A percentile compares a stretch with the other conserved stretches of the same genome.
These are phyloP conservation scores for Echinochloa phyllopogon DNA, from an alignment of 176 grass and related monocot genomes.

Conservation along the genomic window DNA sequence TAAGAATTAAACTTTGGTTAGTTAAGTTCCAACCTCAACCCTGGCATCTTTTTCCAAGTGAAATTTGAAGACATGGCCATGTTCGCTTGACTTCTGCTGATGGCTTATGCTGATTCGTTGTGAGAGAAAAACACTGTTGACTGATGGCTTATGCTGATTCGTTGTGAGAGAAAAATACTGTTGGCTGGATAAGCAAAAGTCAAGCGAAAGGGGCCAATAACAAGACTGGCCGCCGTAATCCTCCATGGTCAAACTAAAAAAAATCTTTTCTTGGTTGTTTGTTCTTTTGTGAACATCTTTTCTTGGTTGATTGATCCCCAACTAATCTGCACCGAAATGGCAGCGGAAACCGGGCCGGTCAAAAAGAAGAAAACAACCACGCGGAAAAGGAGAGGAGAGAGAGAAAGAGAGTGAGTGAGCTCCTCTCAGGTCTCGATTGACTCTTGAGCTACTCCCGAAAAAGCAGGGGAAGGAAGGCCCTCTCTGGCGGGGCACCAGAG, in stretches of 20 bases:
- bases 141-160: too few relatives aligned
- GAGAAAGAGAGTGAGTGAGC: neutral
- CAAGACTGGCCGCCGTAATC: neutral
- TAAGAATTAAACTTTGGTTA: neutral
- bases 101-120: too few relatives aligned
- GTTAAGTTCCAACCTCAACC: neutral
- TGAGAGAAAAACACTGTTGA: too few relatives aligned
- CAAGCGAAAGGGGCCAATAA: too few relatives aligned
- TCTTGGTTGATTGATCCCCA: conserved; percentile 23
- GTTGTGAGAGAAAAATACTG: too few relatives aligned
- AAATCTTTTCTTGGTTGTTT: too few relatives aligned
- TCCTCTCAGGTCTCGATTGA: neutral
- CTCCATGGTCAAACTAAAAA: neutral
- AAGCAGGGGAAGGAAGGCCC: conserved; percentile 10
- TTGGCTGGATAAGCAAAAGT: too few relatives aligned
- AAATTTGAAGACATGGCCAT: neutral
- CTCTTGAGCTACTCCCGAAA: conserved; percentile 31
- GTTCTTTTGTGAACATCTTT: neutral
- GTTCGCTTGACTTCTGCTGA: too few relatives aligned
- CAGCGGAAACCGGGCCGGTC: conserved; percentile 8
- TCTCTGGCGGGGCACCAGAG: neutral
- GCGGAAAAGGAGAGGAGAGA: conserved; percentile 28
- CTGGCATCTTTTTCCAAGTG: neutral
- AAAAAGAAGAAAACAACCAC: conserved; percentile 18
- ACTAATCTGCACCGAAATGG: conserved; percentile 17